These are phyloP conservation scores for Cryptococcus sp. DNA, from an alignment of 1,284 basidiomycete genomes.

Conservation along the genomic window DNA sequence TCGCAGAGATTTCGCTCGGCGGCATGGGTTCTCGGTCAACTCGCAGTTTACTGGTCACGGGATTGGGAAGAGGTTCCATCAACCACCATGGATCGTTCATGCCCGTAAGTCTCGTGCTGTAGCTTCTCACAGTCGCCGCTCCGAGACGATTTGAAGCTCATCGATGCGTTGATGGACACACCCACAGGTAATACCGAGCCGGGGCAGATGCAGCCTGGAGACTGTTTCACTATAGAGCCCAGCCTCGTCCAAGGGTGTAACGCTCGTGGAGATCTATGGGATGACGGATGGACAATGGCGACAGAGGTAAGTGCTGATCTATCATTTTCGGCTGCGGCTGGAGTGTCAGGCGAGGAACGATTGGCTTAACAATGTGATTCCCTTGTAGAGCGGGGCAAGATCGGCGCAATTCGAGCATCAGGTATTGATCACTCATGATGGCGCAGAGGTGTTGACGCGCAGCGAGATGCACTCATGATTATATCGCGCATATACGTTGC, in stretches of 20 bases:
- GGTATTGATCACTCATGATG: constrained; percentile 74
- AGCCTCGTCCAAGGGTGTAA: constrained; percentile 72
- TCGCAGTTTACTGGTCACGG: constrained; percentile 71
- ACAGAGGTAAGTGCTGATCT: constrained; percentile 63
- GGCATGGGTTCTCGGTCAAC: constrained; percentile 65
- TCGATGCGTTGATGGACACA: background rate
- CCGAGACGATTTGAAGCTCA: too few relatives aligned
- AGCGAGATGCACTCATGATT: background rate
- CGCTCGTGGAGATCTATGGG: constrained; percentile 71
- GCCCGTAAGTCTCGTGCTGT: constrained; percentile 59
- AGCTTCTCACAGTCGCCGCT: too few relatives aligned
- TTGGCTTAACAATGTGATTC: background rate
- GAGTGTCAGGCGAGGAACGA: background rate
- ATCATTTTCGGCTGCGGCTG: background rate
- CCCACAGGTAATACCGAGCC: constrained; percentile 71
- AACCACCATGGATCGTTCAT: constrained; percentile 81
- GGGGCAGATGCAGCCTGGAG: constrained; percentile 73
- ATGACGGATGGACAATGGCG: constrained; percentile 84
- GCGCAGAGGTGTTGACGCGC: constrained; percentile 65
- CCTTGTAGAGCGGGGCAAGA: constrained; percentile 66
- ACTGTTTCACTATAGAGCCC: constrained; percentile 90
- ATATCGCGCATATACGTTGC: too few relatives aligned
- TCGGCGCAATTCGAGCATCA: constrained; percentile 85
- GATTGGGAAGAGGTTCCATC: constrained; percentile 80
- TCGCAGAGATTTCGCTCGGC: constrained; percentile 49